Evolutionary conservation across 2,329 filamentous ascomycete species (phyloP).

Genomic region (Colletotrichum sp.): DNA sequence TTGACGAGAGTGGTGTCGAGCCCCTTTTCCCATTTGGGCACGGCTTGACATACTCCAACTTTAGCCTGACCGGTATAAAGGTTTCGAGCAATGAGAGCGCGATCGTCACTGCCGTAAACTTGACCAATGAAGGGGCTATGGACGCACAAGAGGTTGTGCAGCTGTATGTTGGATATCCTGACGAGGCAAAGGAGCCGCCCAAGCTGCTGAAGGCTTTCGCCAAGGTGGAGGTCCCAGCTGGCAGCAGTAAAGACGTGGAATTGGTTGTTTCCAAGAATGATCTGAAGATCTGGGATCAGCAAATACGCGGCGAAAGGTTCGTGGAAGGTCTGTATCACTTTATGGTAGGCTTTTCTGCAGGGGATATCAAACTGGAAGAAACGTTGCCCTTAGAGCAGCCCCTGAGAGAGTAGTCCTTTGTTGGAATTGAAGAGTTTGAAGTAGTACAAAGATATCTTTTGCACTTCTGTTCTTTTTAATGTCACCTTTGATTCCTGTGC

Average conservation of each 20-base stretch:
- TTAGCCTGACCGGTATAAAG: background rate
- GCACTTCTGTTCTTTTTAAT: background rate
- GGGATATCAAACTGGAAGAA: background rate
- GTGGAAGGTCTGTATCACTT: background rate
- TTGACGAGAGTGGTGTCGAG: background rate
- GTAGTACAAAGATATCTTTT: background rate
- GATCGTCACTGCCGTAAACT: fast-evolving
- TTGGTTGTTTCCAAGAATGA: background rate
- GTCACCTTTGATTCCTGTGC: background rate
- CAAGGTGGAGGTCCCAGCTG: background rate
- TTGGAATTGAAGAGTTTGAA: background rate
- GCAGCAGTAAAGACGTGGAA: background rate
- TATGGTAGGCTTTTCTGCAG: background rate
- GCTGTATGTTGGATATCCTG: background rate
- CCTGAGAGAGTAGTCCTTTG: background rate
- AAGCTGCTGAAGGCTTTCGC: background rate
- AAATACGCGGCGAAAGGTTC: background rate
- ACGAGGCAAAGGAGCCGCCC: background rate
- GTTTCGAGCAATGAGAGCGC: background rate
- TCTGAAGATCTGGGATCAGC: background rate
- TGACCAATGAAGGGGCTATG: background rate
- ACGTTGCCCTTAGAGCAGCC: background rate
- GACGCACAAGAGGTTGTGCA: background rate
- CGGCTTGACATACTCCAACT: background rate
- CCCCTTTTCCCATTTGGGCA: slow-evolving; percentile 1